Percentiles rank a stretch among this genome's conserved stretches.
These are phyloP conservation scores for Pseudocercospora crystallina DNA, from an alignment of 2,329 filamentous ascomycete genomes.

Conservation along the genomic window DNA sequence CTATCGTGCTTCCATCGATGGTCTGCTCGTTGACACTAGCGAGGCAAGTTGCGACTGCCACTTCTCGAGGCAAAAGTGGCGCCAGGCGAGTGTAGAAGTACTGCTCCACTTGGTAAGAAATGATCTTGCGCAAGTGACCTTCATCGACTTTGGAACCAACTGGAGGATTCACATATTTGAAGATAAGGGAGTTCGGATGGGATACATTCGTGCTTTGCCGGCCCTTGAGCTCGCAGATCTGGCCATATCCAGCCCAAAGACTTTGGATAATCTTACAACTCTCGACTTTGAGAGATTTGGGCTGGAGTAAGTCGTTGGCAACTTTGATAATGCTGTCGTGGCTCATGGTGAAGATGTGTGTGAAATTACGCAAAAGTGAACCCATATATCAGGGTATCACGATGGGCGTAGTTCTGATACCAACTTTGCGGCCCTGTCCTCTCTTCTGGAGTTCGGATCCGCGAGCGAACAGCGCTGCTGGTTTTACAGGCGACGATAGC, in stretches of 20 bases:
- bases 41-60: slow-evolving; percentile 54
- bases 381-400: no score
- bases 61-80: slow-evolving; percentile 44
- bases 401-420: no score
- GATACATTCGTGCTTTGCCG: slow-evolving; percentile 11
- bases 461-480: no score
- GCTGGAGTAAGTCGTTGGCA: no score
- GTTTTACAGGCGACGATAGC: no score
- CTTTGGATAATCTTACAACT: slow-evolving; percentile 36
- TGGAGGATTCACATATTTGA: slow-evolving; percentile 63
- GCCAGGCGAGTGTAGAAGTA: slow-evolving; percentile 62
- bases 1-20: slow-evolving; percentile 40
- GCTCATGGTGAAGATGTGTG: no score
- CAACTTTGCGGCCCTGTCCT: no score
- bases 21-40: slow-evolving; percentile 5
- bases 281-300: no score
- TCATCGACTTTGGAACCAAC: slow-evolving; percentile 42
- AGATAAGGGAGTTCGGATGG: slow-evolving; percentile 42
- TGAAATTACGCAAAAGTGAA: no score
- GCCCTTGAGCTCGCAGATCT: slow-evolving; percentile 58
- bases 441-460: no score
- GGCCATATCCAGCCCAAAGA: slow-evolving; percentile 51
- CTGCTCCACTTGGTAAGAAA: slow-evolving; percentile 68
- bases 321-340: no score
- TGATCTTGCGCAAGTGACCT: slow-evolving; percentile 63